Evolutionary conservation across 2,329 filamentous ascomycete species (phyloP).

Genomic region (Orbilia quercus): DNA sequence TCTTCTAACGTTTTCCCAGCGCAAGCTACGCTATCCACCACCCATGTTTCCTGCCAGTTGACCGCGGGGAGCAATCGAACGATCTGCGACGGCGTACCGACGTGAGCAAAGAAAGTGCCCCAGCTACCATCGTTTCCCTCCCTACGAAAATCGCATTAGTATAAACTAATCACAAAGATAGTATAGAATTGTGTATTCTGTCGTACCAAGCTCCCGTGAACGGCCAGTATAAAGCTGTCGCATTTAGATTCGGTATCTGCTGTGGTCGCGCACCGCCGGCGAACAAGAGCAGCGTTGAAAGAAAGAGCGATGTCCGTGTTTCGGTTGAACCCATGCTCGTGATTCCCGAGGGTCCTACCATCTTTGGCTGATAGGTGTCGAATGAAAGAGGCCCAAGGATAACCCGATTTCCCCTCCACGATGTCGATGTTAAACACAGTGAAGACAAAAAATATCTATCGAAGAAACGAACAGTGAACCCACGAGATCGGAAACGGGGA

Average conservation of each 20-base stretch:
- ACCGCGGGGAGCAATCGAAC: conserved; percentile 50
- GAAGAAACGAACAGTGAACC: neutral
- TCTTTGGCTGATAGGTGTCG: conserved; percentile 22
- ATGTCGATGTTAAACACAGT: neutral
- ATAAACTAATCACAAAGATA: neutral
- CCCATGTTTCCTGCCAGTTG: conserved; percentile 54
- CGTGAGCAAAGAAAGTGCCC: conserved; percentile 47
- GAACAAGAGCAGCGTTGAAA: conserved; percentile 29
- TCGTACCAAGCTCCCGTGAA: conserved; percentile 41
- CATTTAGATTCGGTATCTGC: conserved; percentile 49
- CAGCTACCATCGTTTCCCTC: conserved; percentile 51
- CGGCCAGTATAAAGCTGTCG: conserved; percentile 39
- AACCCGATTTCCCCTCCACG: neutral
- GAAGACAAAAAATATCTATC: neutral
- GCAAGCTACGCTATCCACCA: conserved; percentile 27
- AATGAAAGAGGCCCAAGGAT: neutral
- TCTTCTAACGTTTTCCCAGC: neutral
- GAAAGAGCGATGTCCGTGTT: conserved; percentile 36
- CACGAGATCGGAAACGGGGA: neutral
- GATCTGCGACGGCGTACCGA: conserved; percentile 49
- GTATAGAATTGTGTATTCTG: neutral
- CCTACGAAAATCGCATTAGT: conserved; percentile 9
- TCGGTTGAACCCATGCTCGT: conserved; percentile 36
- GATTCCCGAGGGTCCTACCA: conserved; percentile 42
- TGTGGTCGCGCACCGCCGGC: conserved; percentile 11